These are phyloP conservation scores for Neurospora discreta DNA, from an alignment of 495 filamentous ascomycete species.

Conservation along the genomic window DNA sequence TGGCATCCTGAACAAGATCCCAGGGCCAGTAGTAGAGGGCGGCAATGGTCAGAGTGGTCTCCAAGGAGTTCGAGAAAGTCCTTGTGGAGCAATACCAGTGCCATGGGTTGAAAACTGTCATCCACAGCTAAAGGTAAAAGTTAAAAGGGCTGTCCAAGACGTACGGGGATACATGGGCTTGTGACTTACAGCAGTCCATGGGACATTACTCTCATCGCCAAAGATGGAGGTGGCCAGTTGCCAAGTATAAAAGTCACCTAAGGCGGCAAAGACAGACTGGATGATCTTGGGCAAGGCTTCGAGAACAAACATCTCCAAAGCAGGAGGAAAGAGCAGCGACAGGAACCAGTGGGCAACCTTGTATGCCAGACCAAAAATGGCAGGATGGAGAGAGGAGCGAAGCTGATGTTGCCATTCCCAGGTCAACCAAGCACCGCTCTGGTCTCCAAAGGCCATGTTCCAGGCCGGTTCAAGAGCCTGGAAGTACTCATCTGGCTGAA, in stretches of 20 bases:
- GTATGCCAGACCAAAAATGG: constrained; percentile 72
- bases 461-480: constrained; percentile 94
- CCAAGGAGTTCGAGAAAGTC: constrained; percentile 87
- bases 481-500: constrained; percentile 99
- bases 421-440: constrained; percentile 83
- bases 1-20: constrained; percentile 37
- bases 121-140: constrained; percentile 38
- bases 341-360: constrained; percentile 42
- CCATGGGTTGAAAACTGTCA: constrained; percentile 80
- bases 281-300: constrained; percentile 59
- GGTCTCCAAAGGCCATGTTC: constrained; percentile 69
- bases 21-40: constrained; percentile 86
- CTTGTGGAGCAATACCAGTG: constrained; percentile 93
- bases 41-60: constrained; percentile 73
- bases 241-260: constrained; percentile 84
- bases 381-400: constrained; percentile 84
- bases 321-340: constrained; percentile 27
- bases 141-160: background rate
- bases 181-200: constrained; percentile 56
- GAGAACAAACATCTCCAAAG: constrained; percentile 49
- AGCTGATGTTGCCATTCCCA: constrained; percentile 96
- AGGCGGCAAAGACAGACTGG: constrained; percentile 68
- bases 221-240: constrained; percentile 65
- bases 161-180: background rate
- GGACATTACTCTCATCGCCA: constrained; percentile 48